These are phyloP conservation scores for Yamadazyma laniorum DNA, from an alignment of 805 yeast species.

Conservation along the genomic window DNA sequence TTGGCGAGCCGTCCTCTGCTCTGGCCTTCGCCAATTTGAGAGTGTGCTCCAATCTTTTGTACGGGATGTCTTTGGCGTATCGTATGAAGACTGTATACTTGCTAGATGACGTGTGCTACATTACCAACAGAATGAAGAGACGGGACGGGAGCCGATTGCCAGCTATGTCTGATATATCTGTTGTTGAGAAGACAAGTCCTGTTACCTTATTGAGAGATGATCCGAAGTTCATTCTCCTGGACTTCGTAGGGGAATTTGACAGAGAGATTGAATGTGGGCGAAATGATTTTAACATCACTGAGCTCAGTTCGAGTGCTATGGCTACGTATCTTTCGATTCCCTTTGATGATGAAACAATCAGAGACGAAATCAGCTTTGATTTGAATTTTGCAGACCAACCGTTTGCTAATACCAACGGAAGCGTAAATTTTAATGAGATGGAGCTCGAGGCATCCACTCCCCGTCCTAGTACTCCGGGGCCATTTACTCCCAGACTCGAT, in stretches of 20 bases:
- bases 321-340: not conserved
- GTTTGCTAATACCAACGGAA: not conserved
- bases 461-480: not conserved
- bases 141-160: not conserved
- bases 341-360: not conserved
- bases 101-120: conserved; percentile 27
- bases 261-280: conserved; percentile 1
- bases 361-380: not conserved
- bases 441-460: not conserved
- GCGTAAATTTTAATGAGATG: not conserved
- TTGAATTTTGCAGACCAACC: not conserved
- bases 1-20: conserved; percentile 1
- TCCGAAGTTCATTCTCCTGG: conserved; percentile 10
- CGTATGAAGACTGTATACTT: conserved; percentile 49
- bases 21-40: conserved; percentile 18
- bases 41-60: conserved; percentile 42
- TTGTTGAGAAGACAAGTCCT: not conserved
- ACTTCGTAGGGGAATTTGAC: conserved; percentile 6
- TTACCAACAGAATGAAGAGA: conserved; percentile 1
- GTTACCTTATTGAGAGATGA: conserved; percentile 22
- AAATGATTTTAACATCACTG: not conserved
- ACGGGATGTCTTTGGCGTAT: conserved; percentile 49
- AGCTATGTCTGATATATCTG: not conserved
- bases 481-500: not conserved
- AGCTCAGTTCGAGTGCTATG: no score